Conservation (phyloP, 495 filamentous ascomycete genomes). For the Penicillium cataractarum region DNA sequence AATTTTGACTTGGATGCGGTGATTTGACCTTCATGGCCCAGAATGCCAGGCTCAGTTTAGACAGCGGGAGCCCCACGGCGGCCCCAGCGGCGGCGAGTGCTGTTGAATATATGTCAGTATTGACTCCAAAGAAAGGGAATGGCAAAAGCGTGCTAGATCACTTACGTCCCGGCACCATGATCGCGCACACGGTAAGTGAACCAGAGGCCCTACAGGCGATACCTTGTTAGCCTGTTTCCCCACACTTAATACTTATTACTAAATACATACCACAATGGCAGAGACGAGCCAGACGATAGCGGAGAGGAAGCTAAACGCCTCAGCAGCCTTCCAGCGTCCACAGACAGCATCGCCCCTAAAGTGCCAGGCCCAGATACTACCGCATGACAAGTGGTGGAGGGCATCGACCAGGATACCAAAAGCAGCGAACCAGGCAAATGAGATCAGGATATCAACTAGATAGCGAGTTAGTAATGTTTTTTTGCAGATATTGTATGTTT, state of each 20-base stretch:
- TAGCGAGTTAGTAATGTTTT: constrained; percentile 10
- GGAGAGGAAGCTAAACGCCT: constrained; percentile 70
- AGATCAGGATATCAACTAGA: constrained; percentile 60
- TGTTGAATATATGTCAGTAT: constrained; percentile 12
- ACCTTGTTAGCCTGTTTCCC: not conserved
- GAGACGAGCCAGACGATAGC: constrained; percentile 68
- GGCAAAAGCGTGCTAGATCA: not conserved
- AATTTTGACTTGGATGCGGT: not conserved
- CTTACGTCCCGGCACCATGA: constrained; percentile 20
- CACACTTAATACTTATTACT: not conserved
- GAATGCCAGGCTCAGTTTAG: not conserved
- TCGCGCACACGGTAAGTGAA: constrained; percentile 44
- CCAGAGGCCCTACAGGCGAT: constrained; percentile 39
- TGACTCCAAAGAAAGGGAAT: not conserved
- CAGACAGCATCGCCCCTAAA: constrained; percentile 49
- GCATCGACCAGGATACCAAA: constrained; percentile 66
- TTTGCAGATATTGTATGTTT: not conserved
- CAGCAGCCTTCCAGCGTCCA: constrained; percentile 64
- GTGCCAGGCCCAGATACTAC: constrained; percentile 55
- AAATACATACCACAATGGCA: constrained; percentile 51
- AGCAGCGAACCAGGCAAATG: constrained; percentile 64
- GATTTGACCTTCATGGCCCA: not conserved
- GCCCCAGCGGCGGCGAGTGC: constrained; percentile 28
- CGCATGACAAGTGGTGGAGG: constrained; percentile 53
- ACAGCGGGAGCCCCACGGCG: constrained; percentile 12